Conservation (phyloP, 257 asterid genomes). For the Solanum chaucha region DNA sequence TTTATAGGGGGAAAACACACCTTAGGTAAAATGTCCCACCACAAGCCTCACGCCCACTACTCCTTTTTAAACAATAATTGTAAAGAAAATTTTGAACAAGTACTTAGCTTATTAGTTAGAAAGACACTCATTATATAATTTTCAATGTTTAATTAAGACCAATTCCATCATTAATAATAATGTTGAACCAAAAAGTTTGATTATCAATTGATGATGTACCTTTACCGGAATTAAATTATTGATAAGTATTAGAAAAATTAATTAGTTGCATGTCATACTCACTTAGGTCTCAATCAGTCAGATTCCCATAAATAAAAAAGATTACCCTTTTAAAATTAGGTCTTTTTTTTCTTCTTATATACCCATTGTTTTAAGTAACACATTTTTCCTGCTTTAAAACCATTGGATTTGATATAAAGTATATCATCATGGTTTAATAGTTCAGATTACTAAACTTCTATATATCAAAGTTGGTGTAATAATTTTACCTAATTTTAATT, state of each 20-base stretch:
- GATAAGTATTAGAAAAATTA: background rate
- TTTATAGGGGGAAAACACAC: too few relatives aligned
- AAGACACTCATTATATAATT: background rate
- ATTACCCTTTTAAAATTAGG: background rate
- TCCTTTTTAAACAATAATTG: background rate
- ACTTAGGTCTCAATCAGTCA: background rate
- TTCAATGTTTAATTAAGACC: background rate
- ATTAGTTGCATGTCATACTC: background rate
- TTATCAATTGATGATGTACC: background rate
- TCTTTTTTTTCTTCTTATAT: background rate
- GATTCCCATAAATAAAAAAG: background rate
- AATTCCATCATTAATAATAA: background rate
- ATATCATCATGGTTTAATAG: background rate
- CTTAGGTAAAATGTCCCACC: background rate
- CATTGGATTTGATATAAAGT: background rate
- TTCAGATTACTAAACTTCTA: too few relatives aligned
- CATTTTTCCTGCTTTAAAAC: background rate
- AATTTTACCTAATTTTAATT: too few relatives aligned
- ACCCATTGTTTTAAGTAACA: background rate
- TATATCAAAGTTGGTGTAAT: too few relatives aligned
- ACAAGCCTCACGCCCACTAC: background rate
- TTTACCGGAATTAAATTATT: background rate
- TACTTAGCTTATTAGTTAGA: background rate
- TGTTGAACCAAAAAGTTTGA: background rate
- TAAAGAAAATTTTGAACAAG: background rate